Percentiles rank a stretch among this genome's conserved stretches.
These are phyloP conservation scores for Suhomyces atakaporum DNA, from an alignment of 1,139 yeast genomes.

Conservation along the genomic window DNA sequence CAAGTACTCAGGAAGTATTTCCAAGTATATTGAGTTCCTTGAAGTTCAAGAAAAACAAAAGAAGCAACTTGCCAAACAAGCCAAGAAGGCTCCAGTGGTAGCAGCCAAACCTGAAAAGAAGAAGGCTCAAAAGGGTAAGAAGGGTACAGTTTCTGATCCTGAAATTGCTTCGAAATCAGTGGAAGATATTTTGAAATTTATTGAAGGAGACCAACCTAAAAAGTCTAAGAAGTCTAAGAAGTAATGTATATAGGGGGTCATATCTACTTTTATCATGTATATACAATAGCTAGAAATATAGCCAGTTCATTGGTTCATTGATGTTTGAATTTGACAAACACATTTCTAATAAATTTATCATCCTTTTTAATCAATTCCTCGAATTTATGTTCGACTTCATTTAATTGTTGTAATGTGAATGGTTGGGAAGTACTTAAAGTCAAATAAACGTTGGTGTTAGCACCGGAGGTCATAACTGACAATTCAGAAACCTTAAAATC, in stretches of 20 bases:
- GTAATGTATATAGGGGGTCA: conserved; percentile 18
- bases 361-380: conserved; percentile 26
- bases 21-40: conserved; percentile 40
- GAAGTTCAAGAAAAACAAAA: conserved; percentile 34
- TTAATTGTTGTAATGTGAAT: conserved; percentile 30
- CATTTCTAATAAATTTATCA: conserved; percentile 39
- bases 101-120: conserved; percentile 21
- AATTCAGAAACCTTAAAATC: conserved; percentile 46
- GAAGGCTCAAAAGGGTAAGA: conserved; percentile 15
- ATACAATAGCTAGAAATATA: conserved; percentile 10
- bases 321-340: conserved; percentile 26
- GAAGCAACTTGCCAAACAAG: conserved; percentile 25
- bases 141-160: conserved; percentile 42
- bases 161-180: conserved; percentile 61
- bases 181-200: conserved; percentile 67
- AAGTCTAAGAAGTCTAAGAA: conserved; percentile 18
- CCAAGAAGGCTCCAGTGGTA: conserved; percentile 17
- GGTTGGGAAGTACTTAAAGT: conserved; percentile 23
- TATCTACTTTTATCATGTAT: conserved; percentile 14
- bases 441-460: conserved; percentile 50
- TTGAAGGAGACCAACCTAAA: conserved; percentile 50
- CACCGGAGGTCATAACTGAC: conserved; percentile 69
- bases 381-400: conserved; percentile 29
- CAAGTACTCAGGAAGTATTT: conserved; percentile 58
- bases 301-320: too few species aligned